A percentile compares a stretch with the other conserved stretches of the same genome.
Evolutionary conservation across 306 rosid genomes (phyloP).

Genomic region (Calophaca sinica): DNA sequence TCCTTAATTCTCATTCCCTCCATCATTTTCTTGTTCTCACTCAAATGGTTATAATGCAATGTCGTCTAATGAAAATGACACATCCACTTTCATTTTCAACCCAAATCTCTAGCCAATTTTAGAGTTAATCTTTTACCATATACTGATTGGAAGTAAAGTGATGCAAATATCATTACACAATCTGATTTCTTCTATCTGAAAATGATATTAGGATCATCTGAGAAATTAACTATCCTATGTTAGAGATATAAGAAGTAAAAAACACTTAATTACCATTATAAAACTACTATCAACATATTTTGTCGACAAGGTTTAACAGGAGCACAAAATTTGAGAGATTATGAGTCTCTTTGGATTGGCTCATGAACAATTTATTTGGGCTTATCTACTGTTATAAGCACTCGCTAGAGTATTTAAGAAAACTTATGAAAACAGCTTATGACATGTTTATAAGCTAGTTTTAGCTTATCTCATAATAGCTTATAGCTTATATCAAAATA

Average conservation of each 20-base stretch:
- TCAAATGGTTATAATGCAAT: slow-evolving; percentile 52
- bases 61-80: slow-evolving; percentile 49
- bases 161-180: slow-evolving; percentile 47
- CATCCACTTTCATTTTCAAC: slow-evolving; percentile 47
- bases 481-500: too few species aligned
- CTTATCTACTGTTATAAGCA: too few species aligned
- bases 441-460: too few species aligned
- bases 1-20: slow-evolving; percentile 44
- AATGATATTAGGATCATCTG: slow-evolving; percentile 41
- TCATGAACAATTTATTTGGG: too few species aligned
- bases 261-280: too few species aligned
- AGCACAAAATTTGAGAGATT: too few species aligned
- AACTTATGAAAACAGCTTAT: too few species aligned
- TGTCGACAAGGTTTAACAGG: too few species aligned
- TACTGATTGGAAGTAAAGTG: slow-evolving; percentile 40
- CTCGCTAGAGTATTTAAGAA: too few species aligned
- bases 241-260: not conserved
- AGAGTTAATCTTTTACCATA: slow-evolving; percentile 32
- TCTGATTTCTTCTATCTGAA: slow-evolving; percentile 40
- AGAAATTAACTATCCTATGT: slow-evolving; percentile 32
- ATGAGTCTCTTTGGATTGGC: too few species aligned
- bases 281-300: too few species aligned
- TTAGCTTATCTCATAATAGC: too few species aligned
- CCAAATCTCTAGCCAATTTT: slow-evolving; percentile 48
- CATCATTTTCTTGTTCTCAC: slow-evolving; percentile 49